phyloP scores from a whole-genome alignment of 306 rosid species.

The Vigna angularis region DNA sequence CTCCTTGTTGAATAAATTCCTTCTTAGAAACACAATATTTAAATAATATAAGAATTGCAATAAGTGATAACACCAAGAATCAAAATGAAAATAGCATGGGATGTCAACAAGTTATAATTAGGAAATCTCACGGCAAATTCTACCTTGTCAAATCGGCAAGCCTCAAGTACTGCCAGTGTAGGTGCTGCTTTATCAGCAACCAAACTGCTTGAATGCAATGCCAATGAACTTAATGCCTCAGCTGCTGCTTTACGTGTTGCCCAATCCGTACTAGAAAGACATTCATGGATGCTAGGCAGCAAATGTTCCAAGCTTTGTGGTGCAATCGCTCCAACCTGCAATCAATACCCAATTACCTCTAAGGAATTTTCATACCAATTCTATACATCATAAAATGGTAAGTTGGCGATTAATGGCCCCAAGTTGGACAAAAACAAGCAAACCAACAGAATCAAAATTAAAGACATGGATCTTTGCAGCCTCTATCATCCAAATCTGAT shows the following conservation, averaged over 20 bases:
- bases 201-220: constrained; percentile 81
- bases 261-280: constrained; percentile 89
- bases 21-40: constrained; percentile 1
- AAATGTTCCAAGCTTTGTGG: constrained; percentile 85
- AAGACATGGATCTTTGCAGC: constrained; percentile 11
- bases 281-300: constrained; percentile 78
- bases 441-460: constrained; percentile 6
- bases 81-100: not conserved
- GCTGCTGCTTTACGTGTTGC: constrained; percentile 99
- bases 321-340: constrained; percentile 88
- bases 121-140: constrained; percentile 44
- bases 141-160: constrained; percentile 97
- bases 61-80: constrained; percentile 12
- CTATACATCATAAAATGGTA: constrained; percentile 28
- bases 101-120: constrained; percentile 22
- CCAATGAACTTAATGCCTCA: constrained; percentile 74
- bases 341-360: constrained; percentile 43
- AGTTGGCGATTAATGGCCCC: not conserved
- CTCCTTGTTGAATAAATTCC: constrained; percentile 9
- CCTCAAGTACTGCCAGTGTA: constrained; percentile 72
- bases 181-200: constrained; percentile 65
- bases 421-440: constrained; percentile 28
- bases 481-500: constrained; percentile 30
- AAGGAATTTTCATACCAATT: constrained; percentile 19
- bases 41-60: not conserved